Evolutionary conservation across 768 basidiomycete species (phyloP), one percentile per base, ranked within the genome.

Genomic region (Mrakia gelida): DNA sequence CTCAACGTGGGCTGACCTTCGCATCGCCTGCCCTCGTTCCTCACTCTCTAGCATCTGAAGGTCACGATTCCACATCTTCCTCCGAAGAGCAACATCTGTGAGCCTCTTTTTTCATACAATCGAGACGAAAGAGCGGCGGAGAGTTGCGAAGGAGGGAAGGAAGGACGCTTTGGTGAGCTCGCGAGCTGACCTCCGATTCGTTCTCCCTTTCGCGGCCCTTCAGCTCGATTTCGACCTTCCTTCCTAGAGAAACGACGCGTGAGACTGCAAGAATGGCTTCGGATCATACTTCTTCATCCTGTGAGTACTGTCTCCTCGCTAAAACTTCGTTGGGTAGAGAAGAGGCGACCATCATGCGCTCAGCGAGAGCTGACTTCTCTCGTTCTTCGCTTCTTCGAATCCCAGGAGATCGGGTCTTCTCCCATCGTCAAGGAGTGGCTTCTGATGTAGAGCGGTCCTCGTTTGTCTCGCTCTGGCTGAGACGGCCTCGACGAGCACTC

Each of bases 381-480:
- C 38, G 38, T 8, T 21, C 32, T 23, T 67, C 15, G 18, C 26
- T 41, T 21, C 26, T 26, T n/a, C 13, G 63, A 32, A n/a, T n/a
- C 30, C 32, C 67, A 70, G 67, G 67, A 70, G 41, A 70, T 70
- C 13, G 67, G 67, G 23, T 26, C 34, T 26, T 70, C 41, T 1
- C 38, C 67, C 15, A 41, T 70, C 21, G 67, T 70, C 13, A 70
- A 70, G 67, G 67, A 70, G 10, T 70, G 67, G 67, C 38, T 70
- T 7, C 23, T 70, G 34, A 38, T 38, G 67, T 70, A 70, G 63
- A 18, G 10, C 38, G 3, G 38, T 3, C 8, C 38, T 8, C 38
- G 62, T 9, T 2, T 8, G 26, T 32, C 18, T 32, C 5, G 21
- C 28, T 18, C 13, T 10, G 3, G 59, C 10, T 1, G 59, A 30